Evolutionary conservation across 108 stramenopile genomes (phyloP).

Genomic region (Fistulifera solaris): DNA sequence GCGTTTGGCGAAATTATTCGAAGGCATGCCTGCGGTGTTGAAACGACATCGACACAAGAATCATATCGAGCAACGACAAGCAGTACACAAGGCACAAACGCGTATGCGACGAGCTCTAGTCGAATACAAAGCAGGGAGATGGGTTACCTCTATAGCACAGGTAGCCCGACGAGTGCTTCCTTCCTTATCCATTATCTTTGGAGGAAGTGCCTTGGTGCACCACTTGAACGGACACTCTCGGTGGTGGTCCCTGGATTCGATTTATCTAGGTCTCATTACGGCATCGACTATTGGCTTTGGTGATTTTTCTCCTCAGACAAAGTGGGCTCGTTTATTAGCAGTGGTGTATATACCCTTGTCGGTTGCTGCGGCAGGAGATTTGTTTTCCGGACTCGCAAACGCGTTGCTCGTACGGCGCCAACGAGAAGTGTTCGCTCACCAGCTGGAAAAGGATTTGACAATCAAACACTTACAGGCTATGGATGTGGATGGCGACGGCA

Average conservation of each 20-base stretch:
- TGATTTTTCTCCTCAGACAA: constrained; percentile 32
- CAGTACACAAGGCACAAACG: not conserved
- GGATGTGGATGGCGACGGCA: constrained; percentile 40
- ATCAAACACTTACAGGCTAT: constrained; percentile 28
- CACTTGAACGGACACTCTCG: constrained; percentile 14
- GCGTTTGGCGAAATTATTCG: constrained; percentile 11
- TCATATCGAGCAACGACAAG: not conserved
- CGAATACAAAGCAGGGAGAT: not conserved
- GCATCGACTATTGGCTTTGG: constrained; percentile 51
- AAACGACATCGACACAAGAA: not conserved
- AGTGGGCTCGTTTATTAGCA: constrained; percentile 16
- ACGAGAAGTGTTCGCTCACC: constrained; percentile 9
- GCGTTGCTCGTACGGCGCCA: constrained; percentile 20
- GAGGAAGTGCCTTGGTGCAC: constrained; percentile 12
- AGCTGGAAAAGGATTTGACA: constrained; percentile 25
- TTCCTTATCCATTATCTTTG: constrained; percentile 10
- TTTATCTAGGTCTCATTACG: constrained; percentile 38
- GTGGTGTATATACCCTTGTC: constrained; percentile 40
- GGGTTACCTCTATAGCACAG: not conserved
- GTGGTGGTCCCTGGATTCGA: constrained; percentile 23
- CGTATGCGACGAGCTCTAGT: not conserved
- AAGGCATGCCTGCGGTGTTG: constrained; percentile 9
- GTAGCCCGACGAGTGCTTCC: constrained; percentile 1
- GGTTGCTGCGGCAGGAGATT: constrained; percentile 38
- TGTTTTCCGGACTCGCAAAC: constrained; percentile 28